Base-by-base conservation (phyloP, 2,329 filamentous ascomycete species). In the Fusarium tupiense region DNA sequence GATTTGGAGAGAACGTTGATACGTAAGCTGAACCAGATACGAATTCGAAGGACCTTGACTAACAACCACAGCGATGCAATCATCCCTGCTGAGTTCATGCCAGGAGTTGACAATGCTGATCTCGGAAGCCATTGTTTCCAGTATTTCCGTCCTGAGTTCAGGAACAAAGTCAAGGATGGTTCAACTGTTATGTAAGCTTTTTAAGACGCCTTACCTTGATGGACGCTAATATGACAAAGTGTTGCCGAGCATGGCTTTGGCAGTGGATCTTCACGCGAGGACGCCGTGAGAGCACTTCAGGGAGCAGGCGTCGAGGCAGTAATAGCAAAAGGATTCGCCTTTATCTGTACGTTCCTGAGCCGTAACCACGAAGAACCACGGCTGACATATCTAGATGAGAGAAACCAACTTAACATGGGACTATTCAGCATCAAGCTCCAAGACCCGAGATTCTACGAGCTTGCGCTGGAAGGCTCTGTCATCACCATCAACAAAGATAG, bases 51-150 rank as follows among this genome's bases (percentile, higher is more conserved):
- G 26, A 10, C 7, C 10, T n/a, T 19, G 29, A 19, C 31, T 52
- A 22, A 52, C 31, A 14, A 8, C 0, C 0, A 35, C 3, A 52
- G 49, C 3, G 49, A 35, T 52, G 49, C 49, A 5, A 35, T 35
- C 6, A 66, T 60, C 9, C 61, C 68, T 17, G 69, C 67, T 20
- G 74, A 75, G 29, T 72, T 72, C 24, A 70, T 73, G 72, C 64
- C 70, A 17, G 67, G 64, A 19, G 47, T 74, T 4, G 73, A 75
- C 38, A 76, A 76, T 29, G 61, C 71, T 13, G 74, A 77, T 26
- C 67, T 77, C 0, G 74, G 74, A 33, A 70, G 60, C 33, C 75
- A 77, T 37, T 75, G 74, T 41, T 73, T 77, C 44, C 64, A 76
- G 40, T 71, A 74, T 37, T 72, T 60, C 35, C 64, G 64, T 2